Evolutionary conservation across 208 protist species (phyloP).

Genomic region (Crithidia sp.): DNA sequence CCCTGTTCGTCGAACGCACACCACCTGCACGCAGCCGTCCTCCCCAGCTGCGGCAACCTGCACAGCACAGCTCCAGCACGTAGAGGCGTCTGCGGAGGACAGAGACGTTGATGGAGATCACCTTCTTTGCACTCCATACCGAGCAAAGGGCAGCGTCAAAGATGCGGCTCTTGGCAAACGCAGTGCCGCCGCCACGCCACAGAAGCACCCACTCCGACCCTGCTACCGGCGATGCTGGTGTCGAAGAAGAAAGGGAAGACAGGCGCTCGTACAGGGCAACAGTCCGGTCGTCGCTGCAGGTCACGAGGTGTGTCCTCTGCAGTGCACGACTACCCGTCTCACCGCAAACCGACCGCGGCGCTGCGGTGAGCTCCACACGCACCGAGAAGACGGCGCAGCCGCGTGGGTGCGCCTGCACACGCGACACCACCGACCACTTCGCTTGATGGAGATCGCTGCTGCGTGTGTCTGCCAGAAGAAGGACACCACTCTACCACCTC

Average conservation of each 20-base stretch:
- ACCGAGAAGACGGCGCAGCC: conserved; percentile 81
- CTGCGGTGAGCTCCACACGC: conserved; percentile 6
- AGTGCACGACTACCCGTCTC: not conserved
- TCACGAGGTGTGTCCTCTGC: conserved; percentile 42
- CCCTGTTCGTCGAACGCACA: conserved; percentile 14
- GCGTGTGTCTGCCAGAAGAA: no score
- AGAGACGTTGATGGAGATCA: not conserved
- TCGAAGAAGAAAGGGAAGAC: no score
- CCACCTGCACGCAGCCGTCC: conserved; percentile 61
- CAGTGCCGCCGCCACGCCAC: conserved; percentile 42
- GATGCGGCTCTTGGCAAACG: conserved; percentile 60
- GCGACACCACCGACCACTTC: conserved; percentile 13
- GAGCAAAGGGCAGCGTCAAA: conserved; percentile 62
- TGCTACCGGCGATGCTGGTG: no score
- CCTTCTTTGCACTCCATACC: not conserved
- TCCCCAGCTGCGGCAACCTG: conserved; percentile 56
- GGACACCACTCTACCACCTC: conserved; percentile 48
- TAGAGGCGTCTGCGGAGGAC: not conserved
- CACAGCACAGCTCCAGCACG: conserved; percentile 13
- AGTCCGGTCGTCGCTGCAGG: conserved; percentile 81
- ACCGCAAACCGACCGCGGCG: not conserved
- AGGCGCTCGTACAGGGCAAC: conserved; percentile 47
- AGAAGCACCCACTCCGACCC: conserved; percentile 35
- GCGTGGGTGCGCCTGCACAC: conserved; percentile 45
- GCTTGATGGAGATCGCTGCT: not conserved